Evolutionary conservation across 495 filamentous ascomycete genomes (phyloP).

Genomic region (Xylaria telfairii): DNA sequence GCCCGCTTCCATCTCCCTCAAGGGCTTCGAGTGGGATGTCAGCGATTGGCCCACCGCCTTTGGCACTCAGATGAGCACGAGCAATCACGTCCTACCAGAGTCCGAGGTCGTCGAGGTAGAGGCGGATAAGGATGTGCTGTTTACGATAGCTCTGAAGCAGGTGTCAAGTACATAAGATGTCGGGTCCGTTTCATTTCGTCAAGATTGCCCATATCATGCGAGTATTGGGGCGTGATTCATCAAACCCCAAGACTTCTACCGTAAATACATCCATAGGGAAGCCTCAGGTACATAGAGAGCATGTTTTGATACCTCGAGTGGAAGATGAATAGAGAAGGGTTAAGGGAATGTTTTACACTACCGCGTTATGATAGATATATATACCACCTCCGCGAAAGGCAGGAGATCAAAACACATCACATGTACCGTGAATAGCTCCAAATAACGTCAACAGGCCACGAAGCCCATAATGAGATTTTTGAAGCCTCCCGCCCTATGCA

Average conservation of each 20-base stretch:
- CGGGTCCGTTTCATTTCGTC: no score
- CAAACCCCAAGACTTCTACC: not conserved
- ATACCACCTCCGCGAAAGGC: not conserved
- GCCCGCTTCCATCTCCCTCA: constrained; percentile 73
- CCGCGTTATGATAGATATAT: not conserved
- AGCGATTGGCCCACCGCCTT: constrained; percentile 78
- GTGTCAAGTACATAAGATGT: not conserved
- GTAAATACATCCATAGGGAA: not conserved
- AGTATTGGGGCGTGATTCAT: no score
- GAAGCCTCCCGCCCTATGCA: constrained; percentile 8
- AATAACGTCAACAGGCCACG: not conserved
- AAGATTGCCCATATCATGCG: no score
- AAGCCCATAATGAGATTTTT: constrained; percentile 14
- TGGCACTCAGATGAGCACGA: constrained; percentile 87
- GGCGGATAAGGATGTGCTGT: constrained; percentile 74
- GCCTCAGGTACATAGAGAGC: not conserved
- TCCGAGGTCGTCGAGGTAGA: constrained; percentile 61
- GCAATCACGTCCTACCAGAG: constrained; percentile 75
- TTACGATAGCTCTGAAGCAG: constrained; percentile 76
- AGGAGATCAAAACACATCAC: not conserved
- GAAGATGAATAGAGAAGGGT: not conserved
- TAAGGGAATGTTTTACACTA: not conserved
- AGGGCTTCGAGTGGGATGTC: constrained; percentile 91
- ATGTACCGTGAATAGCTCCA: not conserved
- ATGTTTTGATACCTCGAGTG: no score